phyloP scores from a whole-genome alignment of 768 basidiomycete genomes.

The Lentinula aciculospora region DNA sequence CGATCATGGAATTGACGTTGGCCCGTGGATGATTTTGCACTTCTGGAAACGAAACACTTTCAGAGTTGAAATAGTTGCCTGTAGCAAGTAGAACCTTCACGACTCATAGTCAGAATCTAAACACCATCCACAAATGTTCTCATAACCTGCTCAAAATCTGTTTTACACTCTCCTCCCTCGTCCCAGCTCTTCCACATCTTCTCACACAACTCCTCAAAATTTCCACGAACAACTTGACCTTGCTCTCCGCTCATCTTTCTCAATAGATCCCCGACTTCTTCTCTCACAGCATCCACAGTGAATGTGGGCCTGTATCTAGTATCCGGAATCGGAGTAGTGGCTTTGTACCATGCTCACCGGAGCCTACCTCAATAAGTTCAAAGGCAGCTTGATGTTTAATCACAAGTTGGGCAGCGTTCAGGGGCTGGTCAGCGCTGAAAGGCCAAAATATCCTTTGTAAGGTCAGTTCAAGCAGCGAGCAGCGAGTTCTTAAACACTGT shows the following conservation, averaged over 20 bases:
- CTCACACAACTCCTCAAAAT: slow-evolving; percentile 1
- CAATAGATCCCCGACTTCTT: not conserved
- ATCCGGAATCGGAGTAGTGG: not conserved
- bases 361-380: slow-evolving; percentile 2
- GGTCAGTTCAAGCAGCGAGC: not conserved
- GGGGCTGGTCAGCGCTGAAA: slow-evolving; percentile 1
- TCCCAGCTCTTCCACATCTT: not conserved
- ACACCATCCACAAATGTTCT: not conserved
- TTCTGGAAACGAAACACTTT: too few relatives aligned
- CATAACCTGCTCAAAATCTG: not conserved
- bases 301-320: not conserved
- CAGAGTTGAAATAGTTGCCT: too few relatives aligned
- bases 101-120: too few relatives aligned
- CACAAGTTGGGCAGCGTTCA: not conserved
- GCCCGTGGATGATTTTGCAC: too few relatives aligned
- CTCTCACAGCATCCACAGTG: not conserved
- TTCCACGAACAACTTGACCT: not conserved
- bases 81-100: too few relatives aligned
- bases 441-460: slow-evolving; percentile 4
- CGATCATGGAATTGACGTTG: too few relatives aligned
- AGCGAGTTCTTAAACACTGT: too few relatives aligned
- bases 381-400: slow-evolving; percentile 1
- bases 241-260: not conserved
- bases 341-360: not conserved
- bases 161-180: not conserved